A percentile compares a stretch with the other conserved stretches of the same genome.
Evolutionary conservation across 2,329 filamentous ascomycete genomes (phyloP).

Genomic region (Taxawa tesnikishii): DNA sequence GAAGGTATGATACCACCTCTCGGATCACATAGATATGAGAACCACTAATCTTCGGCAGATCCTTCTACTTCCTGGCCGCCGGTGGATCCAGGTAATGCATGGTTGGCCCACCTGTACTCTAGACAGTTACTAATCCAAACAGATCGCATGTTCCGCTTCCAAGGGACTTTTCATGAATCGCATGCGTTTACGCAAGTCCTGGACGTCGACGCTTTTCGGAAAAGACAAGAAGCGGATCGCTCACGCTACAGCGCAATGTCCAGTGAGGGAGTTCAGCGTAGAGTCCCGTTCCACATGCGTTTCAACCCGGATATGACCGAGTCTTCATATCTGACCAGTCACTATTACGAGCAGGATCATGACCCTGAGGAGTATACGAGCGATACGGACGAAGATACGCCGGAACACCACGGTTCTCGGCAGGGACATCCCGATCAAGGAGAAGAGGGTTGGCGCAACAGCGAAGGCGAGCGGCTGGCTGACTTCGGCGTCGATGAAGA

Average conservation of each 20-base stretch:
- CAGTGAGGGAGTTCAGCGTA: constrained; percentile 21
- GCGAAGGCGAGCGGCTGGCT: constrained; percentile 59
- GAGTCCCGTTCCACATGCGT: constrained; percentile 30
- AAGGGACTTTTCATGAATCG: constrained; percentile 10
- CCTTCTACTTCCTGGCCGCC: constrained; percentile 33
- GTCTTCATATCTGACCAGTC: no score
- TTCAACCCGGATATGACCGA: constrained; percentile 13
- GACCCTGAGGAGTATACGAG: constrained; percentile 9
- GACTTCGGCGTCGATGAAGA: constrained; percentile 77
- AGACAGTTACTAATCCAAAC: no score
- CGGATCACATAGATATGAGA: constrained; percentile 29
- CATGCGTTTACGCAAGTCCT: constrained; percentile 24
- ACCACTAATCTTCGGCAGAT: constrained; percentile 11
- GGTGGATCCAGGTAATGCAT: constrained; percentile 37
- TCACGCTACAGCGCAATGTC: constrained; percentile 22
- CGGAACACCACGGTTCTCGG: constrained; percentile 18
- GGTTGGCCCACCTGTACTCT: no score
- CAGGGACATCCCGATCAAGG: constrained; percentile 22
- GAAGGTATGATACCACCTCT: constrained; percentile 39
- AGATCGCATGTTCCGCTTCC: constrained; percentile 28
- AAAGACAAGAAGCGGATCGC: constrained; percentile 40
- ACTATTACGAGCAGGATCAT: constrained; percentile 7
- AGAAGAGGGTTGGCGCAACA: constrained; percentile 57
- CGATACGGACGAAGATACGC: constrained; percentile 11
- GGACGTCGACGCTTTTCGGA: constrained; percentile 40